These are phyloP conservation scores for button mushroom (Agaricus bisporus) DNA, from an alignment of 768 basidiomycete genomes.

Conservation along the genomic window DNA sequence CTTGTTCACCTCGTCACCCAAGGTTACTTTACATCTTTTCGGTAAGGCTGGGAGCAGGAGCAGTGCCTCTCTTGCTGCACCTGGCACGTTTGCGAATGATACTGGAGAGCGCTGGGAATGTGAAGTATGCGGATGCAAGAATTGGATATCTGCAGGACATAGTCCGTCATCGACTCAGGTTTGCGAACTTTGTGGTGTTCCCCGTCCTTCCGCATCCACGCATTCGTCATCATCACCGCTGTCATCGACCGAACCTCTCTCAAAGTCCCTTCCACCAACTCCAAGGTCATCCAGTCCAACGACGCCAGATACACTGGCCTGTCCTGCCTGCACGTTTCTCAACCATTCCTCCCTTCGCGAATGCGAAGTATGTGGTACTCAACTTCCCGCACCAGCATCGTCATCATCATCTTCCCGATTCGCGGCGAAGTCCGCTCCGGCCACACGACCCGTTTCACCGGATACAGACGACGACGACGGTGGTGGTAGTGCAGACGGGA, in stretches of 20 bases:
- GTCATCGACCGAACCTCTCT: slow-evolving; percentile 21
- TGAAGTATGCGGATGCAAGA: slow-evolving; percentile 69
- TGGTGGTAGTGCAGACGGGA: slow-evolving; percentile 21
- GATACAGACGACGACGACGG: slow-evolving; percentile 27
- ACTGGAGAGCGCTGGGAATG: slow-evolving; percentile 60
- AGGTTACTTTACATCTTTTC: slow-evolving; percentile 51
- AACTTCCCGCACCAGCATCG: slow-evolving; percentile 36
- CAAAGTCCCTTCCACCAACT: slow-evolving; percentile 33
- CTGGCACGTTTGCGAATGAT: slow-evolving; percentile 37
- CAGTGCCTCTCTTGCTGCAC: not conserved
- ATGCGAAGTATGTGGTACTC: slow-evolving; percentile 86
- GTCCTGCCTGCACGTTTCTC: slow-evolving; percentile 87
- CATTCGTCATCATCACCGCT: slow-evolving; percentile 14
- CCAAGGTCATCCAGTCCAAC: not conserved
- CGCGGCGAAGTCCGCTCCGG: slow-evolving; percentile 49
- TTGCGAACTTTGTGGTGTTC: slow-evolving; percentile 82
- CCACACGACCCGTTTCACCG: slow-evolving; percentile 58
- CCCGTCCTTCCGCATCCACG: slow-evolving; percentile 35
- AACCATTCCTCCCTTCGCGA: slow-evolving; percentile 68
- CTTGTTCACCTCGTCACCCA: slow-evolving; percentile 83
- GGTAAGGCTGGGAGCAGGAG: not conserved
- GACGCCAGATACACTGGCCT: slow-evolving; percentile 42
- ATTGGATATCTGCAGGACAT: slow-evolving; percentile 67
- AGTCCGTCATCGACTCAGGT: slow-evolving; percentile 63
- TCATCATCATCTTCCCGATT: not conserved